phyloP scores from a whole-genome alignment of 1,284 basidiomycete species.

The Trichosporon coremiiforme region DNA sequence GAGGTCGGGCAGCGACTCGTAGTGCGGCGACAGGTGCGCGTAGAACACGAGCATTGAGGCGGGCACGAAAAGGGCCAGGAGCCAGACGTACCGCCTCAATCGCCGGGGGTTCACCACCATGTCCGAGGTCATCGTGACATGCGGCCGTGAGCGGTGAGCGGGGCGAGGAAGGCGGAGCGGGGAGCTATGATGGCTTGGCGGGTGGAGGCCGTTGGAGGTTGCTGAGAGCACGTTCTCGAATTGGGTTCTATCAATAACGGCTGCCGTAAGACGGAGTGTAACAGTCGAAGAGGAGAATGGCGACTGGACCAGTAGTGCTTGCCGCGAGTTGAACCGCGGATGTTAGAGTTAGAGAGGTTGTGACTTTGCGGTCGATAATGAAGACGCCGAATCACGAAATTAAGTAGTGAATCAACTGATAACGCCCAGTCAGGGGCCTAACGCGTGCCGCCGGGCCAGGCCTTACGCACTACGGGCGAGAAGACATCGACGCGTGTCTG shows the following conservation, averaged over 20 bases:
- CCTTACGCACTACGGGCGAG: background rate
- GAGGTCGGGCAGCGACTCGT: conserved; percentile 29
- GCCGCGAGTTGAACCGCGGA: too few relatives aligned
- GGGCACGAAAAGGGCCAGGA: conserved; percentile 39
- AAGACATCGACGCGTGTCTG: background rate
- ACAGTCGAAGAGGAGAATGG: too few relatives aligned
- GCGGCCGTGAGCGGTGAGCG: background rate
- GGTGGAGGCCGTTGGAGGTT: background rate
- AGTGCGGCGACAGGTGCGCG: conserved; percentile 43
- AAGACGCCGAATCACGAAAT: background rate
- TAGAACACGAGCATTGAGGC: conserved; percentile 43
- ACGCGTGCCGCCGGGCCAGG: background rate
- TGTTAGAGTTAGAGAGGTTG: background rate
- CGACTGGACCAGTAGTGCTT: too few relatives aligned
- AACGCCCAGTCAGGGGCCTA: background rate
- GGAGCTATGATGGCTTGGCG: background rate
- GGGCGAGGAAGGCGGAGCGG: background rate
- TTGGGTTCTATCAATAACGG: too few relatives aligned
- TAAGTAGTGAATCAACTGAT: background rate
- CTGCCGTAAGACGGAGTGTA: too few relatives aligned
- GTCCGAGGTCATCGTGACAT: conserved; percentile 5
- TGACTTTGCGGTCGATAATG: background rate
- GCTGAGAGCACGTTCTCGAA: background rate
- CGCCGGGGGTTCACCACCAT: background rate
- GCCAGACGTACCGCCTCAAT: conserved; percentile 27